These are phyloP conservation scores for Malbranchea zuffiana DNA, from an alignment of 2,329 filamentous ascomycete species.

Conservation along the genomic window DNA sequence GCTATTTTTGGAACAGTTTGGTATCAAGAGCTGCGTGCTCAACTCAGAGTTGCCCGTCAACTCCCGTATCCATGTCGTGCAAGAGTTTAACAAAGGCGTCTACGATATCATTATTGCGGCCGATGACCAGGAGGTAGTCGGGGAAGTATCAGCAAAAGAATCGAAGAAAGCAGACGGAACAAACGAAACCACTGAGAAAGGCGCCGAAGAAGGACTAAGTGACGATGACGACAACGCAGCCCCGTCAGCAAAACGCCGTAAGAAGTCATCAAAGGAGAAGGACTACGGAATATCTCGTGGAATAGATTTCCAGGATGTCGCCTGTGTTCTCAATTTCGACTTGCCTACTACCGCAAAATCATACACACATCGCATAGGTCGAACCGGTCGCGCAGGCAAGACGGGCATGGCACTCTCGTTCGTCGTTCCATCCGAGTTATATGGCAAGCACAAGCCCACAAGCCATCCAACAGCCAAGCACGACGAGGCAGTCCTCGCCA, in stretches of 20 bases:
- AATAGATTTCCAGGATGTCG: slow-evolving; percentile 93
- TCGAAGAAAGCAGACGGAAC: too few species aligned
- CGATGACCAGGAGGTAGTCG: slow-evolving; percentile 78
- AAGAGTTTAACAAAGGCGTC: slow-evolving; percentile 92
- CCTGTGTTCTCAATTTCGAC: slow-evolving; percentile 94
- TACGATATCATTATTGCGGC: slow-evolving; percentile 98
- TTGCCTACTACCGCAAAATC: slow-evolving; percentile 78
- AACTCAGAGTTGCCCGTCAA: slow-evolving; percentile 94
- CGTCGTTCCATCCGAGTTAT: slow-evolving; percentile 69
- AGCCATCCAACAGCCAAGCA: slow-evolving; percentile 62
- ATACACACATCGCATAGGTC: slow-evolving; percentile 93
- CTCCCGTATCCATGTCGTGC: slow-evolving; percentile 82
- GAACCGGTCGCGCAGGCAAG: slow-evolving; percentile 83
- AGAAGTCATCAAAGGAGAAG: slow-evolving; percentile 58
- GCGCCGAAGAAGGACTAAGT: slow-evolving; percentile 21
- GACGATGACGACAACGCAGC: slow-evolving; percentile 30
- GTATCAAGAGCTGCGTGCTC: slow-evolving; percentile 81
- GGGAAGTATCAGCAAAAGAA: slow-evolving; percentile 32
- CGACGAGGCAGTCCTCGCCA: slow-evolving; percentile 73
- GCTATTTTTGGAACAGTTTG: slow-evolving; percentile 93
- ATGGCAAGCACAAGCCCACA: slow-evolving; percentile 82
- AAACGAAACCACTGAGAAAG: slow-evolving; percentile 11
- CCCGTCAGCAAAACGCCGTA: slow-evolving; percentile 49
- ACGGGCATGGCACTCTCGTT: slow-evolving; percentile 94
- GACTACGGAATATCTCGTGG: slow-evolving; percentile 94